Base-by-base conservation (phyloP, 768 basidiomycete species). In the Boletus tylopilopsis region DNA sequence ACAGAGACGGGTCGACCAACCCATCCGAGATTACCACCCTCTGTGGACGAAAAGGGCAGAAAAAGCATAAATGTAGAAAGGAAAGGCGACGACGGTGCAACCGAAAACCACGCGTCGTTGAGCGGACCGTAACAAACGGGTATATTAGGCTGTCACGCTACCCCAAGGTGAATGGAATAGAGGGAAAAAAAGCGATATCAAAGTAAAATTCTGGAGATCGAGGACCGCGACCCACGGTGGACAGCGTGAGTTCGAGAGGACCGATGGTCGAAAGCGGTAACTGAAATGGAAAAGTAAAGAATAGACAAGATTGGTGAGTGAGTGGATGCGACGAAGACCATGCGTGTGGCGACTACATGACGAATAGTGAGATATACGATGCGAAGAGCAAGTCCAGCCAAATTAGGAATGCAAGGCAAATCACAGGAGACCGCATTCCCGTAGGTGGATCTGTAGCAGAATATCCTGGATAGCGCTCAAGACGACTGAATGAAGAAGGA, bases 401-500 rank as follows among this genome's bases (percentile, higher is more conserved):
- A n/a, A 44, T 42, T 6, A n/a, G 30, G 23, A 51, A 39, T 22
- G 12, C 12, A 49, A 32, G 22, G 34, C 24, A 5, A n/a, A 51
- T 68, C 57, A 68, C 60, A 93, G 75, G 55, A 92, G 76, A 47
- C 90, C 90, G 58, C 90, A 92, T 67, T 93, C 90, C 52, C 90
- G 81, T 53, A 92, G 72, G 64, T 93, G 90, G 30, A 90, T 76
- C 61, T 92, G 90, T 45, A 93, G 75, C 30, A 93, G 80, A 60
- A 92, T 92, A 59, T 92, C 90, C 66, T 91, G 90, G 57, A 92
- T 90, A 3, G 90, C 89, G 61, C 84, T 88, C 63, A 93, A 69
- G 32, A 92, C 88, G 72, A 92, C 80, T 80, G 9, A 8, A 37
- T 5, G 29, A 35, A 8, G n/a, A n/a, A n/a, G n/a, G n/a, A 15